Conservation (phyloP, 164 flowering plant species). For the Vitis cinerea region DNA sequence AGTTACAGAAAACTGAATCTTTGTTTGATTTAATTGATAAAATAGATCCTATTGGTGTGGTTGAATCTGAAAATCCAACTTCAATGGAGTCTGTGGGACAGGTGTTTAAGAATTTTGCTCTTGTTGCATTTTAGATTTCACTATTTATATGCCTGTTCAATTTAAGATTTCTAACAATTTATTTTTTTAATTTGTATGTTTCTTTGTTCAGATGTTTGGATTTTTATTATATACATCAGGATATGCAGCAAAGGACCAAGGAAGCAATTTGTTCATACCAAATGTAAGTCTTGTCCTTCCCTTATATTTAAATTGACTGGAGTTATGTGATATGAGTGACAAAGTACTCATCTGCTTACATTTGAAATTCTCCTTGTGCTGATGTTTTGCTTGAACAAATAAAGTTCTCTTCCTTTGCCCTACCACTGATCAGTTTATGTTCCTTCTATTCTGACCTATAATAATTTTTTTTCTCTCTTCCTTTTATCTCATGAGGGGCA, state of each 20-base stretch:
- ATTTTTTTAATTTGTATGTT: conserved; percentile 4
- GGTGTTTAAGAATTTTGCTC: conserved; percentile 37
- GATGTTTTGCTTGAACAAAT: neutral
- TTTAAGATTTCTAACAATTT: neutral
- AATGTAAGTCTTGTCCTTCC: conserved; percentile 41
- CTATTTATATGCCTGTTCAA: neutral
- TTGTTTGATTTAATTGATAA: conserved; percentile 47
- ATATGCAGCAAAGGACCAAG: conserved; percentile 44
- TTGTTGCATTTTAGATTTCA: neutral
- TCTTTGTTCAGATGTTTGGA: conserved; percentile 70
- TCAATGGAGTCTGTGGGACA: conserved; percentile 87
- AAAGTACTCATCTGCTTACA: too few species aligned
- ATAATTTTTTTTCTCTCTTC: neutral
- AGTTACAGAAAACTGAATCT: conserved; percentile 44
- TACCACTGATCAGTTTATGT: too few species aligned
- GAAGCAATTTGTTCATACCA: conserved; percentile 57
- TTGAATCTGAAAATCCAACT: conserved; percentile 64
- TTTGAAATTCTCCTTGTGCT: too few species aligned
- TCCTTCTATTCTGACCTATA: too few species aligned
- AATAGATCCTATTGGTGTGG: conserved; percentile 31
- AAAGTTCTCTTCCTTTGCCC: neutral
- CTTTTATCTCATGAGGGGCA: neutral
- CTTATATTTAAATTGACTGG: neutral
- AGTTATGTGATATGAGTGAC: too few species aligned
- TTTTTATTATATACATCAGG: conserved; percentile 62